Conservation (phyloP, 1,139 yeast genomes). For the Eremothecium cymbalariae region DNA sequence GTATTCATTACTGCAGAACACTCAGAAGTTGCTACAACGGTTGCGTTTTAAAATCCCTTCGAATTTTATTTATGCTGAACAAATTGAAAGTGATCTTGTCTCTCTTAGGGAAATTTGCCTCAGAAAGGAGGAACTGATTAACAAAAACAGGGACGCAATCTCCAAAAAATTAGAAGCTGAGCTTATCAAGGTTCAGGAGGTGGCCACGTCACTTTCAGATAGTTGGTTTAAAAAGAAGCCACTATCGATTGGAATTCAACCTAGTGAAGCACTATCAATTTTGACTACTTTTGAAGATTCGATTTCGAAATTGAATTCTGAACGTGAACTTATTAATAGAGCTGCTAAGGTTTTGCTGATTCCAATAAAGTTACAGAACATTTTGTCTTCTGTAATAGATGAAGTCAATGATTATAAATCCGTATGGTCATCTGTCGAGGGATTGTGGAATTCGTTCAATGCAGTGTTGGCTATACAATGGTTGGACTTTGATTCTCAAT, state of each 20-base stretch:
- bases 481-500: slow-evolving; percentile 43
- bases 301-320: slow-evolving; percentile 21
- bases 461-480: slow-evolving; percentile 42
- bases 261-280: slow-evolving; percentile 44
- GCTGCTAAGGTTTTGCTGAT: slow-evolving; percentile 42
- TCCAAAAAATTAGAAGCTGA: slow-evolving; percentile 39
- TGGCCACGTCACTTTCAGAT: slow-evolving; percentile 28
- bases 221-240: slow-evolving; percentile 50
- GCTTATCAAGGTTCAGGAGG: slow-evolving; percentile 35
- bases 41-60: slow-evolving; percentile 43
- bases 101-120: slow-evolving; percentile 40
- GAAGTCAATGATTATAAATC: slow-evolving; percentile 52
- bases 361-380: slow-evolving; percentile 31
- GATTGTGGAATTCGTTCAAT: slow-evolving; percentile 46
- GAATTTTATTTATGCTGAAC: slow-evolving; percentile 59
- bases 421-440: slow-evolving; percentile 61
- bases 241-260: slow-evolving; percentile 37
- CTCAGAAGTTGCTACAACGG: slow-evolving; percentile 23
- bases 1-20: slow-evolving; percentile 12
- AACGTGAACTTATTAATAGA: slow-evolving; percentile 30
- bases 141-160: slow-evolving; percentile 39
- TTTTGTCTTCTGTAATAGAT: slow-evolving; percentile 33
- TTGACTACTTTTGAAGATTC: slow-evolving; percentile 40
- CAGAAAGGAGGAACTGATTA: slow-evolving; percentile 36
- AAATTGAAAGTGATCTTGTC: slow-evolving; percentile 45